phyloP scores from a whole-genome alignment of 768 basidiomycete genomes.

The Podaxis sp. region DNA sequence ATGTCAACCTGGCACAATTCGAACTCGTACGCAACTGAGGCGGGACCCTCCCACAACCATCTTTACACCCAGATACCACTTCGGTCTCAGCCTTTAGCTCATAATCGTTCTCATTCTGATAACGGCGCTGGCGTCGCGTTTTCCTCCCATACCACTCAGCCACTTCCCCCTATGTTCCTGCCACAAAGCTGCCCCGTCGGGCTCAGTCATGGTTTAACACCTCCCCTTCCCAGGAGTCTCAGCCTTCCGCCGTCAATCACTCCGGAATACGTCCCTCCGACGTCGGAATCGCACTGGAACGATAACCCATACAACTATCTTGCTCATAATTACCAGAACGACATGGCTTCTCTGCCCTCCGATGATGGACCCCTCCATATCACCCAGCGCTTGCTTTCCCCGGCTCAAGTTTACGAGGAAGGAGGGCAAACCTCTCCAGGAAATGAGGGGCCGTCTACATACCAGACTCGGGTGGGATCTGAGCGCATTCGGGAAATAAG shows the following conservation, averaged over 20 bases:
- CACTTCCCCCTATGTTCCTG: neutral
- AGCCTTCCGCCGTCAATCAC: conserved; percentile 2
- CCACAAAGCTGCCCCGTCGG: neutral
- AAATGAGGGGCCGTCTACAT: neutral
- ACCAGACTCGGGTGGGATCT: conserved; percentile 6
- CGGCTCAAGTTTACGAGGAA: neutral
- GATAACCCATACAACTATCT: neutral
- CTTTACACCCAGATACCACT: neutral
- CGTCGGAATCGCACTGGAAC: neutral
- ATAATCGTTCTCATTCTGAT: conserved; percentile 5
- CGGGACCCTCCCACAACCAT: neutral
- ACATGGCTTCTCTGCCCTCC: too few species aligned
- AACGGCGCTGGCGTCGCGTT: neutral
- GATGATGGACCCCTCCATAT: neutral
- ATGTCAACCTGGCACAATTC: neutral
- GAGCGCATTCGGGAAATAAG: conserved; percentile 13
- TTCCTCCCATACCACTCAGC: neutral
- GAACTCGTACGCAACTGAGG: neutral
- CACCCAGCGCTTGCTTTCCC: neutral
- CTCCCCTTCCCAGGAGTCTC: neutral
- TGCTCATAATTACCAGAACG: neutral
- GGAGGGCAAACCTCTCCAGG: neutral
- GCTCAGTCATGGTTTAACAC: neutral
- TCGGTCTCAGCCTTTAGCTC: neutral
- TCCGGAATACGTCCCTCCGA: neutral